Base-by-base conservation (phyloP, 306 rosid species). In the Pyrus bretschneideri region DNA sequence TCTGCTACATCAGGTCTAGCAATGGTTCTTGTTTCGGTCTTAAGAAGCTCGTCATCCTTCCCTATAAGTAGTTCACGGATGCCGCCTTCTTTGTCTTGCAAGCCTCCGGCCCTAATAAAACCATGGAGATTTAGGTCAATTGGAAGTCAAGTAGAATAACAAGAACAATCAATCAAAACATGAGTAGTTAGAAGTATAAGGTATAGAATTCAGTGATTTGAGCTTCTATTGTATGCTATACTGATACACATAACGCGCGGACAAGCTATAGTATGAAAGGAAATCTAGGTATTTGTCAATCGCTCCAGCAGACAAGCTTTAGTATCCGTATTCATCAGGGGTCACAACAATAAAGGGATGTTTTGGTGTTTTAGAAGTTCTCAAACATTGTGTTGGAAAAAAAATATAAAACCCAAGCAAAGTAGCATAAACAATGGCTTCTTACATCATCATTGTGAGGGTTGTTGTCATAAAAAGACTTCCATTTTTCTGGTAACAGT, bases 21-120 rank as follows among this genome's bases (percentile, higher is more conserved):
- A 65, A 95, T 86, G 82, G 92, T 83, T 88, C 87, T 88, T n/a
- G 92, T 92, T 40, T 90, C 97, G 0, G 93, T 88, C 81, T 86
- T 81, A n/a, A 95, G 96, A 82, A 95, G 97, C 82, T 90, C 97
- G 12, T 95, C 99, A 71, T 95, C 93, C 87, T 92, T 95, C 69
- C 99, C 97, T 2, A 89, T 69, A 14, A 95, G 76, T 40, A 95
- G 86, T 77, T 95, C 99, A 63, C 97, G 86, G 44, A 82, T 12
- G 45, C 97, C 97, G 10, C 99, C 97, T 7, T 89, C 96, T 83
- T 88, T 95, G 58, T 95, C 99, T 73, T 86, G 86, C 89, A 95
- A 81, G 79, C 97, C 97, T 76, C 99, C 99, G 17, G 99, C 93
- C 88, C 99, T 95, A 82, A 49, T 45, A 81, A 23, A 80, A 35